Evolutionary conservation across 139 green algal species (phyloP), one percentile per base, ranked within the genome.

Genomic region (Chlorella sorokiniana): DNA sequence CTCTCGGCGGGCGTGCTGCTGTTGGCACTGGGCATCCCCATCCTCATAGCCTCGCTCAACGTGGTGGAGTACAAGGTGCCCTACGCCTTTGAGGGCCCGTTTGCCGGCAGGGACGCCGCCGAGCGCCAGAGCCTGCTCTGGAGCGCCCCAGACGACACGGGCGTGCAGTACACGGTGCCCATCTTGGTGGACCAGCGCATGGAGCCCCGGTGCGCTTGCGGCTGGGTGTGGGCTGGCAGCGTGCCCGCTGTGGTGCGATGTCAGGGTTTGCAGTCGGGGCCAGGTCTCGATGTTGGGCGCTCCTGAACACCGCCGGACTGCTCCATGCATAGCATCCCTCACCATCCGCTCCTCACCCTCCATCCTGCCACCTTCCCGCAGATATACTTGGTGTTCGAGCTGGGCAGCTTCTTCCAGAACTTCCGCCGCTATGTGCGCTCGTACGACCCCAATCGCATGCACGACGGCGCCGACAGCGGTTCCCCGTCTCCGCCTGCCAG

Each of bases 371-470:
- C 56, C 16, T n/a, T n/a, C 18, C 23, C 52, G 82, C 79, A 90
- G 88, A 82, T 99, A 0, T 99, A 94, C 69, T 71, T 99, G 40
- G 97, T 96, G 81, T 99, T 97, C 71, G 88, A 98, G 87, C 76
- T 99, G 35, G 84, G 91, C 11, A 92, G 90, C 45, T 95, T 93
- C 62, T 97, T 93, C 78, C 96, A 99, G 84, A 99, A 99, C 82
- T 95, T 99, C 87, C 87, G 95, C 4, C 83, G 94, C 61, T 97
- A 96, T 67, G 95, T 98, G 42, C 92, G 94, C 75, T 94, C 86
- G 65, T 89, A 91, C 52, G 93, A 89, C 71, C 84, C 95, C 77
- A 77, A 86, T 51, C 93, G 97, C 91, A 90, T 98, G 79, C 81
- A 87, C 40, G 88, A 86, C 40, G 76, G 86, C 42, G 68, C 82